Base-by-base conservation (phyloP, 148 eudicot species). In the Rhododendron simsii region DNA sequence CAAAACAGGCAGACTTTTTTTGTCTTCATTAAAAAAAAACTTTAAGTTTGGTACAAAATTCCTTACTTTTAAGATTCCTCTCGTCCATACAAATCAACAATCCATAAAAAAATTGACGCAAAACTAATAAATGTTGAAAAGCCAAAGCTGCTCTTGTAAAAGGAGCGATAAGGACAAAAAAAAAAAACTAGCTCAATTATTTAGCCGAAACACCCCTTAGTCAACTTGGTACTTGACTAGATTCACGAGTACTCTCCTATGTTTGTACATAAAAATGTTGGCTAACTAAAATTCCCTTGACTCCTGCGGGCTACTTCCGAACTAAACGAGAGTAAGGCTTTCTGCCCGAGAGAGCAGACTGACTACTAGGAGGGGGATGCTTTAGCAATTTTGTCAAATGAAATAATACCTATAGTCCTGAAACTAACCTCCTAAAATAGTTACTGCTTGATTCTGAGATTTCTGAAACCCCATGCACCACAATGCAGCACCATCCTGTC, bases 341-440 rank as follows among this genome's bases (percentile, higher is more conserved):
- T 18, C n/a, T 53, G 23, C 61, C 18, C 7, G 4, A 55, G 21
- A 18, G 61, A 55, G 61, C 21, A 55, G 61, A 55, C 21, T 16
- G 63, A 57, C 63, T 1, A 21, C 65, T 59, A 21, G 65, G 26
- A 59, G 8, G 65, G 65, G 7, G 23, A 59, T 59, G n/a, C 65
- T 6, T 59, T 59, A 21, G 65, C n/a, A 71, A 28, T 15, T n/a
- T 80, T 51, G 44, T 73, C 30, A 26, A 67, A 16, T 8, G 20
- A 75, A 48, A 80, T 55, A 55, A 37, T 48, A 26, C 39, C 4
- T 23, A 33, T 10, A 44, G 44, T 67, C 51, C 21, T 21, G 33
- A 26, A 83, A 92, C 94, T 33, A 84, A 96, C 99, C 99, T 94
- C 99, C 99, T 87, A 96, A 89, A 88, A 96, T 96, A 45, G 95